These are phyloP conservation scores for Knoxia roxburghii DNA, from an alignment of 257 asterid genomes.

Conservation along the genomic window DNA sequence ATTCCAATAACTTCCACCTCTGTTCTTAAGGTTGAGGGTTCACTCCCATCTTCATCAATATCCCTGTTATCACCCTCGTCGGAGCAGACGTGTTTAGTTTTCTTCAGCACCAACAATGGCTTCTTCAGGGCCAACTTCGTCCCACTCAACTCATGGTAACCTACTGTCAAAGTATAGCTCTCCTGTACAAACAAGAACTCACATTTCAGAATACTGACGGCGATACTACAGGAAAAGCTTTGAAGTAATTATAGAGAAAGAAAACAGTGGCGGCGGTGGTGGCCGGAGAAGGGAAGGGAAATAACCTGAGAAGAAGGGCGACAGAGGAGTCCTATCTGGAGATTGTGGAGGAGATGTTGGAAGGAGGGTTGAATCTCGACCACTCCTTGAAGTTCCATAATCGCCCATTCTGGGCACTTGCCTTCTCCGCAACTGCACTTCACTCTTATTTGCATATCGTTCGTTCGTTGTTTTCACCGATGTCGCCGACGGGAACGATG, in stretches of 20 bases:
- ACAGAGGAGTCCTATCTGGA: conserved; percentile 81
- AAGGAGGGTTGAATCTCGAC: conserved; percentile 72
- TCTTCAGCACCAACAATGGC: conserved; percentile 82
- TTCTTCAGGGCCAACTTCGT: conserved; percentile 70
- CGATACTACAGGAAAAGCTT: too few relatives aligned
- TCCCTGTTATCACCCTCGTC: conserved; percentile 28
- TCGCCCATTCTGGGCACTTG: conserved; percentile 85
- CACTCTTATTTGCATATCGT: conserved; percentile 61
- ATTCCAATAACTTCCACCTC: conserved; percentile 73
- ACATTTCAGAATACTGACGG: too few relatives aligned
- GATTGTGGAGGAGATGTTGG: conserved; percentile 52
- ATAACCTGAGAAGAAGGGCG: conserved; percentile 86
- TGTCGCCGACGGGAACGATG: too few relatives aligned
- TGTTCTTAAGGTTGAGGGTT: conserved; percentile 35
- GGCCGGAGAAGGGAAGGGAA: neutral
- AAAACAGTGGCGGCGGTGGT: too few relatives aligned
- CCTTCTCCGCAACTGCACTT: conserved; percentile 86
- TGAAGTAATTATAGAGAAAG: too few relatives aligned
- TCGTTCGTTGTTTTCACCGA: neutral
- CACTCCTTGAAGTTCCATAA: conserved; percentile 82
- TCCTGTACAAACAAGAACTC: conserved; percentile 34
- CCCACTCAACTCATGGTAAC: conserved; percentile 89
- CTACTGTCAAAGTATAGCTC: conserved; percentile 70
- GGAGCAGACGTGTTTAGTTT: conserved; percentile 33
- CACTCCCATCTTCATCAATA: conserved; percentile 3